Base-by-base conservation (phyloP, 805 yeast genomes). In the Pichia phayaonensis region DNA sequence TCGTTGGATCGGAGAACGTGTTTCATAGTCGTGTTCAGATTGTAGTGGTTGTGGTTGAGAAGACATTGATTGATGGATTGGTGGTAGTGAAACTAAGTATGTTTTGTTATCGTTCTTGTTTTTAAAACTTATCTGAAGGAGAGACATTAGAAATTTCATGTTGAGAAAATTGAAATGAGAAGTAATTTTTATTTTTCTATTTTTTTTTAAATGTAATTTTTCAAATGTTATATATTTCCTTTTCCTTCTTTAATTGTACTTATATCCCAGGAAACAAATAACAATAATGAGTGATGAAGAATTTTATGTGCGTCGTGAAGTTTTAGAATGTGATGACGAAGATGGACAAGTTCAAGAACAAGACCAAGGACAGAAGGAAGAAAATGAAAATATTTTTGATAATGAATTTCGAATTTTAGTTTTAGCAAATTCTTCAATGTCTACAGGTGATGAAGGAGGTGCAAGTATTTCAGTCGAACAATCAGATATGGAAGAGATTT, bases 401-500 rank as follows among this genome's bases (percentile, higher is more conserved):
- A 45, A 50, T 31, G 57, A 54, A 39, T 54, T 54, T 27, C 44
- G 57, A 22, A 51, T 53, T 10, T 26, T 54, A 4, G 50, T 54
- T n/a, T 36, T 54, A 29, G 49, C 49, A 10, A 50, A 54, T 36
- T 20, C 54, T 4, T 24, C 29, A 10, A 36, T 42, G 7, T 15
- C 36, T 7, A 34, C 21, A 18, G 31, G 29, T 24, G 40, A 40
- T 8, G 46, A 40, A 44, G 47, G 40, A 36, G 27, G 44, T 22
- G 40, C 72, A 72, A 59, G 58, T 67, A 20, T 67, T 65, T 47
- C 46, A 23, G 57, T 63, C 26, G 61, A 64, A 23, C 60, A 60
- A 40, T 50, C 61, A 3, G 77, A 75, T 29, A 65, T 77, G 72
- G 76, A 75, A 49, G 83, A 79, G 56, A 62, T 77, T 42, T 59